Conservation (phyloP, 2,329 filamentous ascomycete genomes). For the Talaromyces sp. region DNA sequence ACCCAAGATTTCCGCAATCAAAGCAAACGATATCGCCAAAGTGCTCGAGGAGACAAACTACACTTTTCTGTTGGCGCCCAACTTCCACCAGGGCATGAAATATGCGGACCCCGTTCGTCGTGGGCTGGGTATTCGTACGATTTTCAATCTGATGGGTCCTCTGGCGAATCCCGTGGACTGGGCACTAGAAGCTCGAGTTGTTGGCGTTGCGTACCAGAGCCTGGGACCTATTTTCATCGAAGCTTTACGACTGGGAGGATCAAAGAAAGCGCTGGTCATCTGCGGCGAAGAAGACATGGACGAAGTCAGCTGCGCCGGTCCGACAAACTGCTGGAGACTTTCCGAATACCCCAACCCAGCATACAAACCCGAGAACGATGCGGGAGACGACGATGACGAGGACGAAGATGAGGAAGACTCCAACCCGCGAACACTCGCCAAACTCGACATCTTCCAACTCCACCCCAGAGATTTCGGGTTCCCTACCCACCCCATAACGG, state of each 20-base stretch:
- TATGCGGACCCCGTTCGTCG: conserved; percentile 81
- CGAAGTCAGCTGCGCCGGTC: conserved; percentile 88
- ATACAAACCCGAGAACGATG: conserved; percentile 33
- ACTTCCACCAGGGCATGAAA: conserved; percentile 94
- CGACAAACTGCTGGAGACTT: conserved; percentile 85
- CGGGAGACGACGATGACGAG: conserved; percentile 32
- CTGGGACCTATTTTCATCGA: conserved; percentile 88
- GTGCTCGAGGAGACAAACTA: conserved; percentile 85
- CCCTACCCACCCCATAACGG: conserved; percentile 66
- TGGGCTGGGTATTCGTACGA: conserved; percentile 88
- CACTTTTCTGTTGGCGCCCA: conserved; percentile 90
- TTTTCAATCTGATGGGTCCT: conserved; percentile 95
- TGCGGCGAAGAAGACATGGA: conserved; percentile 95
- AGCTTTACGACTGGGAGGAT: conserved; percentile 72
- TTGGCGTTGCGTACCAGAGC: conserved; percentile 87
- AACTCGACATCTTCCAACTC: conserved; percentile 74
- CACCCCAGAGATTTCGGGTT: conserved; percentile 86
- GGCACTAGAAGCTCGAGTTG: conserved; percentile 79
- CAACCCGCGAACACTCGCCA: conserved; percentile 47
- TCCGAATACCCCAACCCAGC: conserved; percentile 51
- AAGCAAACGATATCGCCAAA: conserved; percentile 65
- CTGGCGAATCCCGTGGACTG: conserved; percentile 87
- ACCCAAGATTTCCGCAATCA: conserved; percentile 72
- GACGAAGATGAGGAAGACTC: conserved; percentile 46
- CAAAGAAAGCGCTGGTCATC: conserved; percentile 81